phyloP scores from a whole-genome alignment of 208 protist genomes.

The Trypanosomatidae sp. region DNA sequence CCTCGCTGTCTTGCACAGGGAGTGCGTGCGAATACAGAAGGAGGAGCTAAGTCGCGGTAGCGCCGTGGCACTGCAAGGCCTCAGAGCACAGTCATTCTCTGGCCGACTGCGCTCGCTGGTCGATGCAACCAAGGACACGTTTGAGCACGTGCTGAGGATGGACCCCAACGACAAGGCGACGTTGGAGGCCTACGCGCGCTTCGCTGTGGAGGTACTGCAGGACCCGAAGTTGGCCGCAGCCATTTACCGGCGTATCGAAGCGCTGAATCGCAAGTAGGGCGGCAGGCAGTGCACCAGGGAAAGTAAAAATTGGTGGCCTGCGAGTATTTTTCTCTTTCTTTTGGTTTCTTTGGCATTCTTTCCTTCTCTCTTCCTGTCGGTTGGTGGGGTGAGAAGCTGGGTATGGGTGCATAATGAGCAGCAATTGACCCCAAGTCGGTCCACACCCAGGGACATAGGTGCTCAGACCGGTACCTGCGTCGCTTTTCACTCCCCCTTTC shows the following conservation, averaged over 20 bases:
- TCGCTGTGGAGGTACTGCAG: constrained; percentile 61
- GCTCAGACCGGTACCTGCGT: neutral
- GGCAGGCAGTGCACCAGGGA: neutral
- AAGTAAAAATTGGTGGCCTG: neutral
- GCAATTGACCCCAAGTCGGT: neutral
- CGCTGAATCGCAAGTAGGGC: constrained; percentile 25
- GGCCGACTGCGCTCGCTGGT: constrained; percentile 40
- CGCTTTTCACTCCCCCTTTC: neutral
- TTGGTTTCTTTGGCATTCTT: neutral
- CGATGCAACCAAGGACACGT: constrained; percentile 39
- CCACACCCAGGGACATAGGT: neutral
- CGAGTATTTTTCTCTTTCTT: neutral
- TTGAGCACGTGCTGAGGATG: constrained; percentile 41
- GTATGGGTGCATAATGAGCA: neutral
- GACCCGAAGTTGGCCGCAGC: constrained; percentile 42
- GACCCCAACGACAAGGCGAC: constrained; percentile 38
- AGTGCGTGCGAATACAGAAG: constrained; percentile 57
- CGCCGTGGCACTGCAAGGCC: constrained; percentile 19
- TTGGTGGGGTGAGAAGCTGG: neutral
- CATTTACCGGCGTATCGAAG: constrained; percentile 42
- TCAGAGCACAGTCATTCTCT: constrained; percentile 1
- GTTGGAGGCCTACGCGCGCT: constrained; percentile 65
- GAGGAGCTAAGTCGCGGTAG: constrained; percentile 28
- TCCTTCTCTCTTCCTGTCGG: neutral
- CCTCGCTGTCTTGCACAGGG: constrained; percentile 45